Conservation (phyloP, 2,329 filamentous ascomycete genomes). For the Gnomoniopsis sp. region DNA sequence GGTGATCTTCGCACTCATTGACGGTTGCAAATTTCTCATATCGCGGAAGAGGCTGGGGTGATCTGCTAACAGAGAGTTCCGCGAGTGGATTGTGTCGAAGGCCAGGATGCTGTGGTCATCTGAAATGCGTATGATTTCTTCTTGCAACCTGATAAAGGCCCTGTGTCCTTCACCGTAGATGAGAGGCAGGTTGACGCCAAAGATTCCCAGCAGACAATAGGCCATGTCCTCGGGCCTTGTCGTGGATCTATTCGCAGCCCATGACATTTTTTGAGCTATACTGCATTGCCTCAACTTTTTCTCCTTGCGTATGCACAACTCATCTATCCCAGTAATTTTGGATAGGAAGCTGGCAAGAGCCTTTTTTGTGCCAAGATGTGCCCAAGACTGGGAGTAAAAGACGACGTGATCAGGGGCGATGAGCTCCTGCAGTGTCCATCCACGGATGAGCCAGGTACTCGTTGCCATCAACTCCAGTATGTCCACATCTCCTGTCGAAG, state of each 20-base stretch:
- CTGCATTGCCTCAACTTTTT: neutral
- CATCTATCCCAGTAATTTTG: neutral
- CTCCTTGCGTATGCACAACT: slow-evolving; percentile 1
- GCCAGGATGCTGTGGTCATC: slow-evolving; percentile 15
- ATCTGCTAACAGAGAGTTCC: slow-evolving; percentile 20
- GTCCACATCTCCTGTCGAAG: neutral
- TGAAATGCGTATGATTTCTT: slow-evolving; percentile 21
- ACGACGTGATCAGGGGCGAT: slow-evolving; percentile 16
- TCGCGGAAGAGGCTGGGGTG: slow-evolving; percentile 18
- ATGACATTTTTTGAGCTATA: slow-evolving; percentile 25
- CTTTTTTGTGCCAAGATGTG: neutral
- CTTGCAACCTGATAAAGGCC: slow-evolving; percentile 25
- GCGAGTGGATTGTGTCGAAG: slow-evolving; percentile 18
- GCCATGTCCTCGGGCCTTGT: slow-evolving; percentile 24
- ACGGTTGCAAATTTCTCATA: slow-evolving; percentile 11
- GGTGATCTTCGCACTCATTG: slow-evolving; percentile 13
- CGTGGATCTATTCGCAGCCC: slow-evolving; percentile 22
- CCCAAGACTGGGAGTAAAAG: slow-evolving; percentile 20
- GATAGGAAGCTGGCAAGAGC: neutral
- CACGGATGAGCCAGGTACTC: slow-evolving; percentile 8
- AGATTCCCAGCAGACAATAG: slow-evolving; percentile 26
- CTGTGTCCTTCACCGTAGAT: slow-evolving; percentile 27
- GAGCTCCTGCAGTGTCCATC: slow-evolving; percentile 17
- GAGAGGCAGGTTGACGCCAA: slow-evolving; percentile 26
- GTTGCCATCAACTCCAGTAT: neutral